Conservation (phyloP, 441 rosid species). For the Heliophila coronopifolia region DNA sequence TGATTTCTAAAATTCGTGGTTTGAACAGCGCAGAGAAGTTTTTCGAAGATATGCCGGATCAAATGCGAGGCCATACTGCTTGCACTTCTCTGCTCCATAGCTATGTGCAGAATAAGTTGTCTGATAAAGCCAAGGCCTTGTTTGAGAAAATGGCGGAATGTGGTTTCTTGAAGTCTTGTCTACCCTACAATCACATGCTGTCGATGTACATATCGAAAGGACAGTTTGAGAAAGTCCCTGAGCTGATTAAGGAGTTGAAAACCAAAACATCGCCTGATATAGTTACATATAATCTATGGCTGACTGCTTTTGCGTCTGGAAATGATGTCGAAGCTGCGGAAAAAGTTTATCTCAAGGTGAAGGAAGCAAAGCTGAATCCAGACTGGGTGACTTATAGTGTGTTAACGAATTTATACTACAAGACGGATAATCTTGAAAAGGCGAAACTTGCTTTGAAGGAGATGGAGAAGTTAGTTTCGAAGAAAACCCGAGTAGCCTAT, state of each 20-base stretch:
- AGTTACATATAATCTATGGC: slow-evolving; percentile 64
- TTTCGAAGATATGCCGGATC: slow-evolving; percentile 70
- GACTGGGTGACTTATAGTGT: slow-evolving; percentile 84
- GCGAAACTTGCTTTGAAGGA: slow-evolving; percentile 63
- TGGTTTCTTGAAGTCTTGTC: slow-evolving; percentile 49
- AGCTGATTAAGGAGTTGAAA: slow-evolving; percentile 51
- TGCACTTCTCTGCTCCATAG: slow-evolving; percentile 74
- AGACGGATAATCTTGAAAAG: slow-evolving; percentile 42
- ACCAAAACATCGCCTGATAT: slow-evolving; percentile 52
- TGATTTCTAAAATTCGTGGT: slow-evolving; percentile 67
- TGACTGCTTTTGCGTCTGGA: slow-evolving; percentile 48
- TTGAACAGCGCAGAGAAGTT: slow-evolving; percentile 70
- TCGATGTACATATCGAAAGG: slow-evolving; percentile 51
- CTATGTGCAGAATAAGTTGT: slow-evolving; percentile 47
- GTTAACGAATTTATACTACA: slow-evolving; percentile 55
- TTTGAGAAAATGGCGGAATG: slow-evolving; percentile 70
- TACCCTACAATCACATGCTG: slow-evolving; percentile 77
- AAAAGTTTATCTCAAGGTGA: slow-evolving; percentile 48
- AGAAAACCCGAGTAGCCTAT: slow-evolving; percentile 46
- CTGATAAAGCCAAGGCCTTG: slow-evolving; percentile 64
- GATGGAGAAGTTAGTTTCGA: slow-evolving; percentile 70
- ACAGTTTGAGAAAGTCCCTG: slow-evolving; percentile 48
- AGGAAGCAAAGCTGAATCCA: slow-evolving; percentile 52
- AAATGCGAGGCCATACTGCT: slow-evolving; percentile 56
- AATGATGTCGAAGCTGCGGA: slow-evolving; percentile 60